phyloP scores from a whole-genome alignment of 495 filamentous ascomycete genomes.

The Penicillium mononematosum region DNA sequence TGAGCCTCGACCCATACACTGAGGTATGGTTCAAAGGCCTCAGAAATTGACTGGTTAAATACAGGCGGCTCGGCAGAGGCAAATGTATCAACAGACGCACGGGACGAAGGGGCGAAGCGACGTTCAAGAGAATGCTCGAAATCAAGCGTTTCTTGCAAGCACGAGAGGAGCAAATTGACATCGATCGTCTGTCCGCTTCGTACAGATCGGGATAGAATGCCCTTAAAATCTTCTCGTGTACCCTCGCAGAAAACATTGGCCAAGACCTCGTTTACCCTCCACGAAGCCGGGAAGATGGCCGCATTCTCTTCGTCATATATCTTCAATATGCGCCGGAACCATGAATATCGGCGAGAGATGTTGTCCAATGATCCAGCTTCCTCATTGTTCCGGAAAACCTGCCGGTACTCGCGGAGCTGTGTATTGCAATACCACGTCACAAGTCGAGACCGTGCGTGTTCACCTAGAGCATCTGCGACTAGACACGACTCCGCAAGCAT shows the following conservation, averaged over 20 bases:
- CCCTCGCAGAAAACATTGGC: slow-evolving; percentile 92
- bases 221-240: slow-evolving; percentile 92
- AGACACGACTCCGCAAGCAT: slow-evolving; percentile 82
- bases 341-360: slow-evolving; percentile 90
- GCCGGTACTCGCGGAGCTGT: slow-evolving; percentile 90
- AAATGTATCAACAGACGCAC: slow-evolving; percentile 90
- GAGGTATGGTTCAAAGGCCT: slow-evolving; percentile 95
- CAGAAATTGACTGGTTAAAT: slow-evolving; percentile 91
- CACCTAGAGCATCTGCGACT: slow-evolving; percentile 94
- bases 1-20: slow-evolving; percentile 97
- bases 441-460: slow-evolving; percentile 76
- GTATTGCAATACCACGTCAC: slow-evolving; percentile 99
- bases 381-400: slow-evolving; percentile 93
- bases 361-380: slow-evolving; percentile 97
- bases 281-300: slow-evolving; percentile 78
- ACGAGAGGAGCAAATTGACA: slow-evolving; percentile 87
- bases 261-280: slow-evolving; percentile 89
- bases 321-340: slow-evolving; percentile 95
- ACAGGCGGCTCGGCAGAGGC: slow-evolving; percentile 74
- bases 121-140: slow-evolving; percentile 92
- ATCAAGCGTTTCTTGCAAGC: slow-evolving; percentile 93
- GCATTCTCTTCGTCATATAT: slow-evolving; percentile 95
- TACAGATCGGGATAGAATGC: slow-evolving; percentile 83
- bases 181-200: slow-evolving; percentile 83
- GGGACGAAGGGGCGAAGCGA: slow-evolving; percentile 73